phyloP scores from a whole-genome alignment of 1,139 yeast genomes.

The Pichia sorboxylosa region DNA sequence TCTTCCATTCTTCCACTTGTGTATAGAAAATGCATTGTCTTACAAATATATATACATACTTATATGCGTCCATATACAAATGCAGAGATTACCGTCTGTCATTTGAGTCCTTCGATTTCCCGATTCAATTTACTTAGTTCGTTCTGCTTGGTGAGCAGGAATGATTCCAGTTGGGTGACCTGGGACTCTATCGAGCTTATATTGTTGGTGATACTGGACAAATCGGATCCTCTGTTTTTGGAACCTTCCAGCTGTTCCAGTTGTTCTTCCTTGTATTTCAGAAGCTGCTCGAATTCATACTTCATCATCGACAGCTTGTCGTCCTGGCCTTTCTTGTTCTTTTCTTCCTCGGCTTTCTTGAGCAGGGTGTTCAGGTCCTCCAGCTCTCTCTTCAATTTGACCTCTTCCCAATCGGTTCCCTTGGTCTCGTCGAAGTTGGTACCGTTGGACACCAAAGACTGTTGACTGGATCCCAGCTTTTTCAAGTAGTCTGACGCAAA shows the following conservation, averaged over 20 bases:
- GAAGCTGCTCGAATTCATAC: conserved; percentile 72
- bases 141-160: conserved; percentile 36
- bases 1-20: too few relatives aligned
- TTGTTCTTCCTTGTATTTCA: conserved; percentile 58
- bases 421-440: conserved; percentile 31
- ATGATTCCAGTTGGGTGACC: conserved; percentile 48
- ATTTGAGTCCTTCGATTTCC: conserved; percentile 27
- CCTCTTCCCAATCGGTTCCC: conserved; percentile 89
- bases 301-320: conserved; percentile 32
- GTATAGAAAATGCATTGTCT: too few relatives aligned
- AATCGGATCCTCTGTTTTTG: conserved; percentile 19
- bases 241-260: conserved; percentile 22
- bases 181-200: conserved; percentile 55
- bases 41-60: too few relatives aligned
- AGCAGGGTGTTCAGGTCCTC: conserved; percentile 60
- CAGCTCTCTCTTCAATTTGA: conserved; percentile 67
- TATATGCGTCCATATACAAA: too few relatives aligned
- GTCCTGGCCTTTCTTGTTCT: conserved; percentile 32
- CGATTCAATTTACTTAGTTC: conserved; percentile 38
- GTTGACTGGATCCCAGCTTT: conserved; percentile 29
- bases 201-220: conserved; percentile 40
- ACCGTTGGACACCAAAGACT: conserved; percentile 15
- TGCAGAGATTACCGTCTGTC: too few relatives aligned
- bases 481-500: conserved; percentile 37
- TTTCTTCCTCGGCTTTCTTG: conserved; percentile 45